A percentile compares a stretch with the other conserved stretches of the same genome.
These are phyloP conservation scores for Paecilomyces dactylethromorphus DNA, from an alignment of 2,329 filamentous ascomycete genomes.

Conservation along the genomic window DNA sequence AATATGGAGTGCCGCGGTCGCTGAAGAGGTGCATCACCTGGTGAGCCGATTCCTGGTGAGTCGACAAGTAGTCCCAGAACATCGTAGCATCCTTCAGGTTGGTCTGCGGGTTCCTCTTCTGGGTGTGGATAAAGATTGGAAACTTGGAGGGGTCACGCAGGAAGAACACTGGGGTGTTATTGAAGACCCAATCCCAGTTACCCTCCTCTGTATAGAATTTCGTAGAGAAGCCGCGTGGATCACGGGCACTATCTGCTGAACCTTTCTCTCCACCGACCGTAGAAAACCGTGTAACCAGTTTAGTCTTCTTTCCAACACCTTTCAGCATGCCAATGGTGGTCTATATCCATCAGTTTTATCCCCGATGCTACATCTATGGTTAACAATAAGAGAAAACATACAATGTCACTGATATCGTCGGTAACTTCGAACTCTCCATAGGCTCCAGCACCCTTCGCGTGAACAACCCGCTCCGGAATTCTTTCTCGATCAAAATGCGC, in stretches of 20 bases:
- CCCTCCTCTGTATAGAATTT: conserved; percentile 69
- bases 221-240: conserved; percentile 65
- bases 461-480: conserved; percentile 37
- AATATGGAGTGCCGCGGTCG: conserved; percentile 60
- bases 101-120: conserved; percentile 66
- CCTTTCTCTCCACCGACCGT: conserved; percentile 70
- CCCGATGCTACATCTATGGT: not conserved
- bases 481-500: conserved; percentile 37
- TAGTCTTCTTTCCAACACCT: conserved; percentile 62
- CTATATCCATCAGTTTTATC: conserved; percentile 8
- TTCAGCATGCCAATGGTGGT: conserved; percentile 44
- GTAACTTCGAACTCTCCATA: conserved; percentile 40
- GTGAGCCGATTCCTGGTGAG: conserved; percentile 57
- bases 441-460: conserved; percentile 37
- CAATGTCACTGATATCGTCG: conserved; percentile 45
- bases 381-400: conserved; percentile 10
- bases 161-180: conserved; percentile 72
- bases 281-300: conserved; percentile 62
- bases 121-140: conserved; percentile 66
- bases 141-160: conserved; percentile 68
- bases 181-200: conserved; percentile 67
- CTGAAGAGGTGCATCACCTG: conserved; percentile 61
- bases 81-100: conserved; percentile 63
- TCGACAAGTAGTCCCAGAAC: conserved; percentile 62
- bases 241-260: conserved; percentile 64